Base-by-base conservation (phyloP, 176 grass and related monocot genomes). In the Leersia perrieri region DNA sequence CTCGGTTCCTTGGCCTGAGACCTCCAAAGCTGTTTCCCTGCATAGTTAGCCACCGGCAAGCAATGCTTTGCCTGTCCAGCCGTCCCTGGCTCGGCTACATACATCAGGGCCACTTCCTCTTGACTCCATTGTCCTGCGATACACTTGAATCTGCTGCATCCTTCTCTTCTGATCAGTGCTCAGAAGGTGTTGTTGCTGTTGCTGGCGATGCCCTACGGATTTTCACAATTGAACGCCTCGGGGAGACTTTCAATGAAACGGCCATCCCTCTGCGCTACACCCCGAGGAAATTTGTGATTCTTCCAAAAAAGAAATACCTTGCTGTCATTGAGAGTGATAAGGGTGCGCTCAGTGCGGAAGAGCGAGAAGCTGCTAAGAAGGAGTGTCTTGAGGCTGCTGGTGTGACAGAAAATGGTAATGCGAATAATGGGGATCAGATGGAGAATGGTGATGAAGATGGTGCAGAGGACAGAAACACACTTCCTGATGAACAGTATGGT, bases 41-140 rank as follows among this genome's bases (percentile, higher is more conserved):
- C 77, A 79, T 78, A 41, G 84, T 99, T 60, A 99, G 90, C 76
- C 86, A 94, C 26, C 69, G 92, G 30, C 92, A 99, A 83, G 92
- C 96, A 23, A 99, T 99, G 90, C 93, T 99, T 88, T 95, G 90
- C 76, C 85, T 99, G 72, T 99, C 96, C 31, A 99, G 96, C 69
- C 93, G 93, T 49, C 93, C 93, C 33, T 99, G 90, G 96, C 90
- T 95, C 12, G 93, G 96, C 39, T 99, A 99, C 68, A 99, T 99
- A 86, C 92, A 99, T 87, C 92, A 95, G 81, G 96, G 96, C 0
- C 96, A 95, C 73, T 99, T 99, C 74, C 94, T 99, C 75, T 70
- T 99, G 49, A 99, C 96, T 66, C 96, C 96, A 39, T 49, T 99
- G 32, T 99, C 96, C 22, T 99, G 94, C 2, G 96, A 99, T 60